These are phyloP conservation scores for Phlegmacium glaucopus DNA, from an alignment of 768 basidiomycete species.

Conservation along the genomic window DNA sequence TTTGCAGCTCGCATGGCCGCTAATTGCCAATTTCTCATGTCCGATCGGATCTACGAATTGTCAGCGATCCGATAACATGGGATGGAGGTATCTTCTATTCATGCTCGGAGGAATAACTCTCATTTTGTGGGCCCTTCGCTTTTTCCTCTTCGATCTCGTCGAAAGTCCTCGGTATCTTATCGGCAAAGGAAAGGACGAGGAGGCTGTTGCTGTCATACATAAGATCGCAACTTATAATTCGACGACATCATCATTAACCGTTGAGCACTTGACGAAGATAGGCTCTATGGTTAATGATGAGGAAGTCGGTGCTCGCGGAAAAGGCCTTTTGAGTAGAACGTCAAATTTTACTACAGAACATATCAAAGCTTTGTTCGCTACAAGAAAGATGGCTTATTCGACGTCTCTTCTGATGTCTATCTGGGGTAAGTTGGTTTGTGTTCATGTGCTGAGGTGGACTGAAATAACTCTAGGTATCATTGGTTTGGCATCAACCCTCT, in stretches of 20 bases:
- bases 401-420: constrained; percentile 60
- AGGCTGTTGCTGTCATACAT: constrained; percentile 63
- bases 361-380: constrained; percentile 60
- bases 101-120: constrained; percentile 70
- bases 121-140: constrained; percentile 52
- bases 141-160: constrained; percentile 63
- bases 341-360: constrained; percentile 33
- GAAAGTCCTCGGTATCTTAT: constrained; percentile 75
- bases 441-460: neutral
- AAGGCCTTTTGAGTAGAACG: constrained; percentile 34
- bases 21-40: constrained; percentile 70
- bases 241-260: constrained; percentile 41
- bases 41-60: constrained; percentile 26
- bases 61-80: constrained; percentile 52
- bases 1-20: constrained; percentile 52
- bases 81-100: constrained; percentile 76
- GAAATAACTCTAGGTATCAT: constrained; percentile 47
- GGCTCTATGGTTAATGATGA: constrained; percentile 9
- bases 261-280: constrained; percentile 45
- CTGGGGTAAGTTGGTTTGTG: constrained; percentile 31
- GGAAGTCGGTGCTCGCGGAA: constrained; percentile 5
- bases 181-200: constrained; percentile 59
- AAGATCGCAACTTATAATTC: constrained; percentile 60
- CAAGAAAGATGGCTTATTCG: constrained; percentile 61
- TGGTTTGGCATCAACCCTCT: constrained; percentile 72